Conservation (phyloP, 495 filamentous ascomycete genomes). For the Opeltia flavorubescens region DNA sequence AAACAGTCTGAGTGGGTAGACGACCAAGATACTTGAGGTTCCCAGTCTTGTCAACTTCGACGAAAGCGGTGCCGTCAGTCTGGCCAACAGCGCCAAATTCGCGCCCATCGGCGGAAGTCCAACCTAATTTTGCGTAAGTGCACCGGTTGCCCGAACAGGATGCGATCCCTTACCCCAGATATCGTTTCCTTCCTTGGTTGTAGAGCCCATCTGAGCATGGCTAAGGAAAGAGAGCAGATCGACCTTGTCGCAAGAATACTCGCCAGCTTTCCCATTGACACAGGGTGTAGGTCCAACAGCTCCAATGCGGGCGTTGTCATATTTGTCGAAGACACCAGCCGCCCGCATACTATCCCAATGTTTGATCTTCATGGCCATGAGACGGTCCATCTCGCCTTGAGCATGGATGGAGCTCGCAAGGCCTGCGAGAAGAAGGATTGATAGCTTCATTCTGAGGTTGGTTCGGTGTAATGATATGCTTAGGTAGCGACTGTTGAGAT, state of each 20-base stretch:
- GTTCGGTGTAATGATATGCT: neutral
- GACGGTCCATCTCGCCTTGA: slow-evolving; percentile 2
- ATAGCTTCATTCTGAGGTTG: neutral
- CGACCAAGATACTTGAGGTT: slow-evolving; percentile 41
- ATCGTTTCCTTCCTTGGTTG: slow-evolving; percentile 18
- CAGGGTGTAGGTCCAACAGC: neutral
- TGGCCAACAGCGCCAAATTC: slow-evolving; percentile 45
- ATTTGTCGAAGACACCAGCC: neutral
- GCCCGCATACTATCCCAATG: slow-evolving; percentile 1
- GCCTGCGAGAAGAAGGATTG: neutral
- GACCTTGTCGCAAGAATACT: slow-evolving; percentile 30
- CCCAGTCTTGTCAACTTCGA: slow-evolving; percentile 35
- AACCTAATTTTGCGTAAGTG: slow-evolving; percentile 19
- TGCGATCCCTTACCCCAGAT: slow-evolving; percentile 16
- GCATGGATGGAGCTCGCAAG: neutral
- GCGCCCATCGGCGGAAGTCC: slow-evolving; percentile 41
- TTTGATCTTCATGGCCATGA: neutral
- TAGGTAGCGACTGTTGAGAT: no score
- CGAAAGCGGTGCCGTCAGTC: slow-evolving; percentile 41
- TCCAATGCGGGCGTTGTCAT: neutral
- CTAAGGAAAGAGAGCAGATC: slow-evolving; percentile 41
- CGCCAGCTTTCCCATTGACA: slow-evolving; percentile 1
- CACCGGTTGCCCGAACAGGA: neutral
- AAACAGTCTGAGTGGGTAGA: slow-evolving; percentile 31
- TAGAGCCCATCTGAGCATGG: slow-evolving; percentile 32